Percentiles rank a stretch among this genome's conserved stretches.
Conservation (phyloP, 2,329 filamentous ascomycete genomes). For the Aureobasidium lini region DNA sequence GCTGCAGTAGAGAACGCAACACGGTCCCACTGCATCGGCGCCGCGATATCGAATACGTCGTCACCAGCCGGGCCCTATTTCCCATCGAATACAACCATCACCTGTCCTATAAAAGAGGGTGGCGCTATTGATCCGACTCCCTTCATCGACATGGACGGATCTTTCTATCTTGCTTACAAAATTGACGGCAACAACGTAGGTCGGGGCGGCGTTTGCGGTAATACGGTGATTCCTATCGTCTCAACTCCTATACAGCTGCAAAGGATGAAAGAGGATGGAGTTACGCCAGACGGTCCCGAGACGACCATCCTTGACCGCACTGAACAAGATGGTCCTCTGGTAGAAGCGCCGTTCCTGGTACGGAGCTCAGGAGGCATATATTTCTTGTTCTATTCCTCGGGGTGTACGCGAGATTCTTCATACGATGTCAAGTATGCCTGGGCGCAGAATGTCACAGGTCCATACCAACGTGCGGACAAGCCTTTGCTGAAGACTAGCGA, state of each 20-base stretch:
- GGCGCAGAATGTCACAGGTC: slow-evolving; percentile 22
- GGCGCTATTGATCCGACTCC: slow-evolving; percentile 29
- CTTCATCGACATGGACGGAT: slow-evolving; percentile 23
- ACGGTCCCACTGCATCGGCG: slow-evolving; percentile 26
- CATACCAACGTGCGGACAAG: slow-evolving; percentile 22
- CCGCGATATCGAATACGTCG: slow-evolving; percentile 22
- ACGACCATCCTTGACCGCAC: slow-evolving; percentile 24
- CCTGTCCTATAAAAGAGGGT: slow-evolving; percentile 24
- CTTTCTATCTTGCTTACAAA: slow-evolving; percentile 28
- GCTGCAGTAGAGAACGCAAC: slow-evolving; percentile 19
- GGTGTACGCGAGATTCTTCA: slow-evolving; percentile 24
- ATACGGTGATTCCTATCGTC: slow-evolving; percentile 20
- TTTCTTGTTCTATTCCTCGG: slow-evolving; percentile 31
- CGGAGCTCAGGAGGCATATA: slow-evolving; percentile 24
- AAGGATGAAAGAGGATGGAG: slow-evolving; percentile 23
- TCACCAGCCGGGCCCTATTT: slow-evolving; percentile 25
- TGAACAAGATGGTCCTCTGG: slow-evolving; percentile 26
- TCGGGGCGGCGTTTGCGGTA: slow-evolving; percentile 26
- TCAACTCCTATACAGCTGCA: slow-evolving; percentile 30
- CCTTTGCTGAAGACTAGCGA: slow-evolving; percentile 24
- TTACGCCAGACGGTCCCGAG: slow-evolving; percentile 20
- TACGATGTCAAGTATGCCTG: slow-evolving; percentile 30
- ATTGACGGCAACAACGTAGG: slow-evolving; percentile 30
- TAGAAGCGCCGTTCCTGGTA: slow-evolving; percentile 28
- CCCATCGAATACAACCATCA: slow-evolving; percentile 20